phyloP scores from a whole-genome alignment of 164 flowering plant species.

The Litsea cubeba region DNA sequence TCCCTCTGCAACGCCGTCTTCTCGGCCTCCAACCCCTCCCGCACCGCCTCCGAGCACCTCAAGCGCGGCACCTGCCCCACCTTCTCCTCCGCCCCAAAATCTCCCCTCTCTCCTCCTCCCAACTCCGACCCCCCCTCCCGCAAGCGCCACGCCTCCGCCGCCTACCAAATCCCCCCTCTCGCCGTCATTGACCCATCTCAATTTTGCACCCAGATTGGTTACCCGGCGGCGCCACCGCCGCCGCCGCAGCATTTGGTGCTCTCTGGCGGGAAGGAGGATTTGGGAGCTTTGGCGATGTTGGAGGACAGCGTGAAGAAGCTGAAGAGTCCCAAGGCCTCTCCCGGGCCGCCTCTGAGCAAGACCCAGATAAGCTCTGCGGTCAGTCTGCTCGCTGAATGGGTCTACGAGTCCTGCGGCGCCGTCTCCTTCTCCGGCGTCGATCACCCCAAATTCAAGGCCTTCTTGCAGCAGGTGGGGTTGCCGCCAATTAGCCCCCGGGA shows the following conservation, averaged over 20 bases:
- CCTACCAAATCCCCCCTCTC: constrained; percentile 41
- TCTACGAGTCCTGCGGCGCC: constrained; percentile 81
- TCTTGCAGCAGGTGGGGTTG: constrained; percentile 78
- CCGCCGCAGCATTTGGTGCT: constrained; percentile 64
- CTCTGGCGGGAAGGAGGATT: constrained; percentile 95
- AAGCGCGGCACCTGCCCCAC: constrained; percentile 93
- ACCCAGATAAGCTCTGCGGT: constrained; percentile 65
- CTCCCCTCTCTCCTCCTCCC: constrained; percentile 40
- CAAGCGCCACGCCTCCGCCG: constrained; percentile 23
- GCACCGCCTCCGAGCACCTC: constrained; percentile 95
- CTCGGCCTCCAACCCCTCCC: constrained; percentile 93
- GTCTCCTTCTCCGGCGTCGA: constrained; percentile 83
- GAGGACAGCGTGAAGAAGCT: constrained; percentile 95
- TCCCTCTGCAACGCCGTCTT: constrained; percentile 78
- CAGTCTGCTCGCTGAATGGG: constrained; percentile 78
- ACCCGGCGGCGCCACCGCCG: constrained; percentile 26
- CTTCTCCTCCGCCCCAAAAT: constrained; percentile 57
- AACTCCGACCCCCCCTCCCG: constrained; percentile 19
- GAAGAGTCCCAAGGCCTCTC: constrained; percentile 80
- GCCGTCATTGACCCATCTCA: constrained; percentile 55
- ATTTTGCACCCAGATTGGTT: constrained; percentile 28
- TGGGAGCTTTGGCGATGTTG: constrained; percentile 86
- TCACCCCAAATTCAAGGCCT: constrained; percentile 85
- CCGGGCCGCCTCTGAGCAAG: constrained; percentile 62
- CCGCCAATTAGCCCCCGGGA: constrained; percentile 58